phyloP scores from a whole-genome alignment of 257 asterid species.

The Primulina eburnea region DNA sequence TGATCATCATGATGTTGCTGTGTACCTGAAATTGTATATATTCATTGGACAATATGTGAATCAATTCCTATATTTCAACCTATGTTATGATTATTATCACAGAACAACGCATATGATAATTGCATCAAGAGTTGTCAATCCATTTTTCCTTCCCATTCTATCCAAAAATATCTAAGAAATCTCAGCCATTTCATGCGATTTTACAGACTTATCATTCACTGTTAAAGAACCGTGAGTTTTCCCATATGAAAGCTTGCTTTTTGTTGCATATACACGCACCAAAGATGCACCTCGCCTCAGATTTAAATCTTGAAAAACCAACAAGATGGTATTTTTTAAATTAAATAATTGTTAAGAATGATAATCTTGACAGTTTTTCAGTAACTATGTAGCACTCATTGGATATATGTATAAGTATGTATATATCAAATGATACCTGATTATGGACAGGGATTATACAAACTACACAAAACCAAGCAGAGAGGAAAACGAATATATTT shows the following conservation, averaged over 20 bases:
- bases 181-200: background rate
- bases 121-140: background rate
- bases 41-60: background rate
- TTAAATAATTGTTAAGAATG: too few species aligned
- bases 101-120: background rate
- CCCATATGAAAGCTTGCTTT: background rate
- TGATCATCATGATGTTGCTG: background rate
- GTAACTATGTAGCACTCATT: background rate
- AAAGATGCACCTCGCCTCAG: background rate
- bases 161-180: background rate
- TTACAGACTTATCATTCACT: background rate
- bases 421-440: background rate
- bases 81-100: too few species aligned
- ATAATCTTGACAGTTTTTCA: background rate
- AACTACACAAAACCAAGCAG: constrained; percentile 21
- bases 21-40: background rate
- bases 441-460: background rate
- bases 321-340: too few species aligned
- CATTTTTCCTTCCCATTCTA: background rate
- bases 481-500: background rate
- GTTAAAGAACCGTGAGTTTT: background rate
- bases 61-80: background rate
- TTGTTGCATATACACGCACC: background rate
- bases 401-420: background rate
- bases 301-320: too few species aligned